Evolutionary conservation across 257 asterid genomes (phyloP).

Genomic region (Marsdenia floribunda): DNA sequence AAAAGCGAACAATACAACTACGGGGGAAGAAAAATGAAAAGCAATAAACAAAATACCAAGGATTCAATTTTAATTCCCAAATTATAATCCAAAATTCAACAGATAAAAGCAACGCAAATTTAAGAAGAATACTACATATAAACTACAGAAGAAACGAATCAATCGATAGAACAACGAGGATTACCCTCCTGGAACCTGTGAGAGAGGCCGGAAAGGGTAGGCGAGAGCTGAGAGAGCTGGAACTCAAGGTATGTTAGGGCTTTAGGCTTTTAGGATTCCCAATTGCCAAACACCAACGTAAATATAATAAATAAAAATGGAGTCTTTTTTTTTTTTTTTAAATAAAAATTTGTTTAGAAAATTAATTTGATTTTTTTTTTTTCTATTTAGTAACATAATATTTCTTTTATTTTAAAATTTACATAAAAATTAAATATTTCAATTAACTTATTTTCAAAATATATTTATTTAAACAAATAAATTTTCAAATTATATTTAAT

Average conservation of each 20-base stretch:
- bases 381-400: no score
- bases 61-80: neutral
- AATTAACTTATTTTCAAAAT: no score
- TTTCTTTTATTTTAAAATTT: no score
- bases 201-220: neutral
- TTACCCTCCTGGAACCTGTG: neutral
- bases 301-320: no score
- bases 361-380: no score
- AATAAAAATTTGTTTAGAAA: no score
- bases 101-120: neutral
- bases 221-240: neutral
- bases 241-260: neutral
- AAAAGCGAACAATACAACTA: neutral
- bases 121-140: neutral
- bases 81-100: neutral
- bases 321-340: no score
- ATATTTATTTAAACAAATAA: no score
- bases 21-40: neutral
- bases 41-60: neutral
- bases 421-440: no score
- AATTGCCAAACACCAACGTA: neutral
- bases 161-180: neutral
- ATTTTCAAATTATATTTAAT: no score
- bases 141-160: neutral
- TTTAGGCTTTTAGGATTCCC: neutral